Percentiles rank a stretch among this genome's conserved stretches.
These are phyloP conservation scores for Baudoinia panamericana DNA, from an alignment of 495 filamentous ascomycete species.

Conservation along the genomic window DNA sequence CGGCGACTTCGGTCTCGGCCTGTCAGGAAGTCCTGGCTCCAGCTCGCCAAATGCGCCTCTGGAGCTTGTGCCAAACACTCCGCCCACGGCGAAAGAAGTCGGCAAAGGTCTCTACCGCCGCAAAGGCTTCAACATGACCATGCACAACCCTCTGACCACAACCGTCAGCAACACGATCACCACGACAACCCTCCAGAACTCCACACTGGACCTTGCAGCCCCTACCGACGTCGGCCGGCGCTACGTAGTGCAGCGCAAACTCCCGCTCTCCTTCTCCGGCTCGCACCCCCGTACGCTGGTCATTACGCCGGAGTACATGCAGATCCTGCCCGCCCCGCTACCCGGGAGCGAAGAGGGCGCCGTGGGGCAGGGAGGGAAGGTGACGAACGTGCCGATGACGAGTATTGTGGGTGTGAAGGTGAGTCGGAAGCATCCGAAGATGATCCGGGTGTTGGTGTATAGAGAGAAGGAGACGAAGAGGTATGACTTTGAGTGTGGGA, in stretches of 20 bases:
- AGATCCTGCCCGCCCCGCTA: constrained; percentile 69
- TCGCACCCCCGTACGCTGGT: constrained; percentile 71
- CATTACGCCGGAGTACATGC: constrained; percentile 91
- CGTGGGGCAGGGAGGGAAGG: constrained; percentile 38
- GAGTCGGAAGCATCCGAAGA: constrained; percentile 75
- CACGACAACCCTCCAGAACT: constrained; percentile 1
- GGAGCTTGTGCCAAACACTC: constrained; percentile 36
- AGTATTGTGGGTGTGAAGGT: constrained; percentile 91
- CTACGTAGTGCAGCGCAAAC: constrained; percentile 84
- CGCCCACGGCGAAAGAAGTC: constrained; percentile 19
- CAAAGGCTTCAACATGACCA: constrained; percentile 5
- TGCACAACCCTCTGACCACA: constrained; percentile 3
- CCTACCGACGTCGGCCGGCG: constrained; percentile 48
- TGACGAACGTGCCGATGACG: constrained; percentile 80
- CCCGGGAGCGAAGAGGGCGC: constrained; percentile 15
- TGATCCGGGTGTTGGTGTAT: constrained; percentile 75
- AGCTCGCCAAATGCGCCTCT: constrained; percentile 67
- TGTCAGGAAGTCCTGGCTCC: constrained; percentile 68
- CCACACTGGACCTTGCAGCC: constrained; percentile 28
- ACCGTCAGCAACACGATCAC: constrained; percentile 1
- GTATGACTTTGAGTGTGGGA: constrained; percentile 91
- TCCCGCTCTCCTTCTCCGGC: constrained; percentile 83
- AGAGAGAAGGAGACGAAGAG: constrained; percentile 78
- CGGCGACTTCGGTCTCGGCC: constrained; percentile 47
- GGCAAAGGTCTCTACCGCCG: constrained; percentile 9